phyloP scores from a whole-genome alignment of 2,329 filamentous ascomycete genomes.

The Balansia obtecta region DNA sequence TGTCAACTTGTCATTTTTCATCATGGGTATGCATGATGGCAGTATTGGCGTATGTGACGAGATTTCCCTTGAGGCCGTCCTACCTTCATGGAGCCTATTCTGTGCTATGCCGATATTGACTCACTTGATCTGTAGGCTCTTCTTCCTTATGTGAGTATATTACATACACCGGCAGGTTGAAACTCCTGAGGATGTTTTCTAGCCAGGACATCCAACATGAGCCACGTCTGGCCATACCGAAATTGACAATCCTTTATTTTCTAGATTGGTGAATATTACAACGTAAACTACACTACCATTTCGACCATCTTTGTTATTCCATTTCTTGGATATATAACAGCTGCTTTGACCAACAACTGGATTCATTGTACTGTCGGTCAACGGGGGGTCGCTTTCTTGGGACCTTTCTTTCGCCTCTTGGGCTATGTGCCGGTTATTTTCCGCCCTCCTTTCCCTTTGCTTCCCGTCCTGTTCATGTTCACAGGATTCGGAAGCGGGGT shows the following conservation, averaged over 20 bases:
- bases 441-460: slow-evolving; percentile 56
- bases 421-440: slow-evolving; percentile 53
- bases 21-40: slow-evolving; percentile 59
- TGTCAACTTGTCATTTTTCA: slow-evolving; percentile 47
- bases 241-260: background rate
- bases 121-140: slow-evolving; percentile 26
- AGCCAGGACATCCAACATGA: background rate
- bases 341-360: slow-evolving; percentile 47
- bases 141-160: slow-evolving; percentile 29
- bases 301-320: slow-evolving; percentile 55
- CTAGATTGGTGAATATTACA: slow-evolving; percentile 37
- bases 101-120: background rate
- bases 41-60: slow-evolving; percentile 42
- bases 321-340: slow-evolving; percentile 49
- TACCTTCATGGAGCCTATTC: background rate
- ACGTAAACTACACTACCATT: slow-evolving; percentile 46
- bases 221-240: background rate
- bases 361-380: slow-evolving; percentile 18
- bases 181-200: background rate
- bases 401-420: slow-evolving; percentile 47
- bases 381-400: slow-evolving; percentile 56
- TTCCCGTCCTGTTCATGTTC: slow-evolving; percentile 53
- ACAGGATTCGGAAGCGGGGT: slow-evolving; percentile 62
- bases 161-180: background rate
- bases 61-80: background rate